Evolutionary conservation across 1,284 basidiomycete species (phyloP).

Genomic region (Pisolithus thermaeus): DNA sequence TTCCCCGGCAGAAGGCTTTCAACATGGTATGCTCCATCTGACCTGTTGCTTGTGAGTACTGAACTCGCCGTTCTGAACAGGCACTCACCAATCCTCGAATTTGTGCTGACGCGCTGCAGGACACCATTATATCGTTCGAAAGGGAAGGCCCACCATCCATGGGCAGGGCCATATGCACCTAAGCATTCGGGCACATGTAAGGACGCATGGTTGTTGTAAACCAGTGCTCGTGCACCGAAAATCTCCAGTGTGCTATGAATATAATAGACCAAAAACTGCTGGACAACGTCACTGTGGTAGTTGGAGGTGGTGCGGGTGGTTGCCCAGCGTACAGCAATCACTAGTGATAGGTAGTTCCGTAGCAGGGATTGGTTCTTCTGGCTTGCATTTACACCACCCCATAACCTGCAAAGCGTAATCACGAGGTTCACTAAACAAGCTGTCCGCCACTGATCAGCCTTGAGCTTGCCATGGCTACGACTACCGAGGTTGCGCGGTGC

Average conservation of each 20-base stretch:
- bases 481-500: not conserved
- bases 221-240: constrained; percentile 9
- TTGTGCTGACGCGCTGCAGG: constrained; percentile 5
- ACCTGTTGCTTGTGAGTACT: not conserved
- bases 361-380: constrained; percentile 10
- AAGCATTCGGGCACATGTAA: constrained; percentile 20
- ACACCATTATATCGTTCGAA: constrained; percentile 11
- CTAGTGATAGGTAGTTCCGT: constrained; percentile 17
- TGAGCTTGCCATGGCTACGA: constrained; percentile 16
- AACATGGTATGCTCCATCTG: constrained; percentile 2
- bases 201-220: constrained; percentile 20
- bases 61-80: not conserved
- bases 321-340: constrained; percentile 12
- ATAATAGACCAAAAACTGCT: constrained; percentile 13
- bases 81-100: constrained; percentile 3
- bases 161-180: constrained; percentile 6
- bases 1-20: not conserved
- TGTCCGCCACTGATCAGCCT: constrained; percentile 23
- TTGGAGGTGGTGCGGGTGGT: constrained; percentile 5
- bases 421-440: constrained; percentile 15
- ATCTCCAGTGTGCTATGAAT: constrained; percentile 8
- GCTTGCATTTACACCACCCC: constrained; percentile 5
- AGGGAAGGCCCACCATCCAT: constrained; percentile 9
- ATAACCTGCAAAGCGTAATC: constrained; percentile 14
- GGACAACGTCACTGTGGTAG: constrained; percentile 5